Base-by-base conservation (phyloP, 441 rosid species). In the Euphorbia corollata region DNA sequence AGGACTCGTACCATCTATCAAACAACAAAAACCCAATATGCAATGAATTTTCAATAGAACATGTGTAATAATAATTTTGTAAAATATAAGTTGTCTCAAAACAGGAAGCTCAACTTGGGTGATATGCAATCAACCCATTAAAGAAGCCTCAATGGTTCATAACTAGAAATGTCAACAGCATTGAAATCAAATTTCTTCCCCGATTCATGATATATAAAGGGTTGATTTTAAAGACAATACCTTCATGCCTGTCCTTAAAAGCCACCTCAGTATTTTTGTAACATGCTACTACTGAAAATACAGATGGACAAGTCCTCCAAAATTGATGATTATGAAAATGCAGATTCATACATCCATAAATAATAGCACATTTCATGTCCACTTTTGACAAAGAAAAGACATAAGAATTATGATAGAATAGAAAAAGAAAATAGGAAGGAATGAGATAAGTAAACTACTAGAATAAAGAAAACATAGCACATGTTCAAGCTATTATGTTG, bases 1-100 rank as follows among this genome's bases (percentile, higher is more conserved):
- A 91, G 92, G 68, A 94, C 97, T 32, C 94, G 85, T 48, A 91
- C 99, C 96, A 91, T 91, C 97, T 90, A 8, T 78, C 39, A 41
- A 62, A 51, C 60, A 43, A 48, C 68, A 41, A 55, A 58, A 16
- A n/a, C n/a, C n/a, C n/a, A n/a, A n/a, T n/a, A n/a, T n/a, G 32
- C 32, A 27, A 27, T 27, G 32, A 27, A 27, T 38, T 38, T 38
- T 38, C 8, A 38, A 38, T 38, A 38, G 1, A 38, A 8, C 7
- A 38, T 38, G 9, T 38, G 4, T 27, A 27, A 38, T 38, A 38
- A 38, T 38, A 38, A 5, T 38, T 38, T 38, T 38, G 41, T 8
- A 38, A 38, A 38, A 38, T 38, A 38, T 27, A 38, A 2, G 9
- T 38, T 38, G 9, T 38, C 41, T 38, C 41, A 38, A 38, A 38